A percentile compares a stretch with the other conserved stretches of the same genome.
phyloP scores from a whole-genome alignment of 2,329 filamentous ascomycete species.

The Hymenoscyphus fructigenus region DNA sequence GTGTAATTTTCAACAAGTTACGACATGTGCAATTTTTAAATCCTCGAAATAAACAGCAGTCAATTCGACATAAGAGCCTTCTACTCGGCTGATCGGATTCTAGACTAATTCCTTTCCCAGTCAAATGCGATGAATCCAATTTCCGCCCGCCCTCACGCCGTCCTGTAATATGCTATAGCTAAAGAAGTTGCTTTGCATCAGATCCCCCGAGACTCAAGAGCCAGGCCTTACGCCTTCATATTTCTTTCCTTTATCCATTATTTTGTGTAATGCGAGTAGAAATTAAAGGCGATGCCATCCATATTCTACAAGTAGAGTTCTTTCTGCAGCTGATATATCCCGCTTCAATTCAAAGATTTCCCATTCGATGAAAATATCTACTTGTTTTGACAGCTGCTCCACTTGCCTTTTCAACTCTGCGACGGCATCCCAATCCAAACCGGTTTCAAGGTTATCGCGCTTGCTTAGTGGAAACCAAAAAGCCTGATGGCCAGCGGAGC shows the following conservation, averaged over 20 bases:
- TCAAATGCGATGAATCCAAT: too few relatives aligned
- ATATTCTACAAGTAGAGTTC: not conserved
- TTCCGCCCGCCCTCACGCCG: too few relatives aligned
- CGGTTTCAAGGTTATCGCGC: not conserved
- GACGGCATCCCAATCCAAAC: not conserved
- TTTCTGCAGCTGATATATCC: not conserved
- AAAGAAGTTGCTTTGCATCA: not conserved
- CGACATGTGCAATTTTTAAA: too few relatives aligned
- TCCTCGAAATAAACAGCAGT: too few relatives aligned
- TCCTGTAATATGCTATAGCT: not conserved
- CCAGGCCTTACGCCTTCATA: not conserved
- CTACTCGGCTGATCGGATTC: too few relatives aligned
- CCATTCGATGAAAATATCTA: not conserved
- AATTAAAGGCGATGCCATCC: not conserved
- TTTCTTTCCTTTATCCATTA: not conserved
- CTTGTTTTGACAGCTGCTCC: not conserved
- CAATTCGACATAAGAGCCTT: too few relatives aligned
- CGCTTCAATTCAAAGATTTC: not conserved
- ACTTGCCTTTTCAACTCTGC: not conserved
- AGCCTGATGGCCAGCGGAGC: too few relatives aligned
- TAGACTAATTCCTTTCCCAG: too few relatives aligned
- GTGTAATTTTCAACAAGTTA: too few relatives aligned
- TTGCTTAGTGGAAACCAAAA: not conserved
- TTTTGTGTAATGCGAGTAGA: not conserved
- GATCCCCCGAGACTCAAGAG: not conserved